Evolutionary conservation across 805 yeast genomes (phyloP).

Genomic region (Kodamaea neixiangensis): DNA sequence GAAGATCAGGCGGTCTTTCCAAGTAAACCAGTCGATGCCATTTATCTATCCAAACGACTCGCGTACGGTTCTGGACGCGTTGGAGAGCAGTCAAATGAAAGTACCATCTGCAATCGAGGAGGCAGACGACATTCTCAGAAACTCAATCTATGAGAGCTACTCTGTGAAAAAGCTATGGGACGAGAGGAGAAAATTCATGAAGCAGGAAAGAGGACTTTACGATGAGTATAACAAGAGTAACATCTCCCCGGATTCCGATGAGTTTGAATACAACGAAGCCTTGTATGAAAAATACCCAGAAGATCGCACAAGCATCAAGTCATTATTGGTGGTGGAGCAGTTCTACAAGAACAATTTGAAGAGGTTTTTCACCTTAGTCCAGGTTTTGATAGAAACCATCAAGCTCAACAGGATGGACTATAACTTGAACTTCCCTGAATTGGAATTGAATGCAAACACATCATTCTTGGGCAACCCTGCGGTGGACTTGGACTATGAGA

Average conservation of each 20-base stretch:
- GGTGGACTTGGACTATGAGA: slow-evolving; percentile 9
- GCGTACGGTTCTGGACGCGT: slow-evolving; percentile 11
- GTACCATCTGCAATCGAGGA: slow-evolving; percentile 79
- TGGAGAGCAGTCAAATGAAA: slow-evolving; percentile 10
- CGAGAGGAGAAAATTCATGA: slow-evolving; percentile 69
- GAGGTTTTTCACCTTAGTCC: slow-evolving; percentile 61
- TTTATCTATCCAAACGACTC: slow-evolving; percentile 58
- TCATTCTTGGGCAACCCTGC: slow-evolving; percentile 23
- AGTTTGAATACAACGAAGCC: slow-evolving; percentile 18
- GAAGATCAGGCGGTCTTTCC: slow-evolving; percentile 56
- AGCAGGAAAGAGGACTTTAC: slow-evolving; percentile 63
- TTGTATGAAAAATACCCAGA: slow-evolving; percentile 32
- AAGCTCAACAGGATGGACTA: slow-evolving; percentile 48
- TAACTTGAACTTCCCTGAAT: slow-evolving; percentile 36
- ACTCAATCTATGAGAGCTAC: slow-evolving; percentile 64
- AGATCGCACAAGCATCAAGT: slow-evolving; percentile 34
- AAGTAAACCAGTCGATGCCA: slow-evolving; percentile 68
- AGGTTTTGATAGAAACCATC: slow-evolving; percentile 65
- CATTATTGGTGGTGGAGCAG: slow-evolving; percentile 57
- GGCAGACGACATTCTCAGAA: slow-evolving; percentile 67
- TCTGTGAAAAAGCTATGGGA: slow-evolving; percentile 70
- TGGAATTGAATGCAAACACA: slow-evolving; percentile 36
- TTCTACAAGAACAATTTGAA: slow-evolving; percentile 58
- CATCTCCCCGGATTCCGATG: slow-evolving; percentile 6
- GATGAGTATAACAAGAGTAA: slow-evolving; percentile 21